Evolutionary conservation across 768 basidiomycete species (phyloP).

Genomic region (Mycena epipterygia): DNA sequence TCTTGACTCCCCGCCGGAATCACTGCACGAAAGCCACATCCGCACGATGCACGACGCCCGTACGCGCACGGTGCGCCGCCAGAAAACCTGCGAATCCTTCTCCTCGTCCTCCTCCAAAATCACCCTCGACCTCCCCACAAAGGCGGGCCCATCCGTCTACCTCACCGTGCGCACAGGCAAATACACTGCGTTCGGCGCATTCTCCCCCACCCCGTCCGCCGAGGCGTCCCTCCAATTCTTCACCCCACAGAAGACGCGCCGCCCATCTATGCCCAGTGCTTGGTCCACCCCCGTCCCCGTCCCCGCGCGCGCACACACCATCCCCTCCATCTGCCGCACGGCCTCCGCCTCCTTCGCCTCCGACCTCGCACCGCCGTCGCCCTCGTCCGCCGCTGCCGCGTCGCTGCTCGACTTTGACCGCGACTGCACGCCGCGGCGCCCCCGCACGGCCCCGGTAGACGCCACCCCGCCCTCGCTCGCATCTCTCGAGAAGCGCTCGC

Average conservation of each 20-base stretch:
- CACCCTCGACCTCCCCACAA: conserved; percentile 39
- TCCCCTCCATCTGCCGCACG: conserved; percentile 58
- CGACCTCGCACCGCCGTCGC: conserved; percentile 18
- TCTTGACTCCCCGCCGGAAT: too few relatives aligned
- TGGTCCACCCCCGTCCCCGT: conserved; percentile 31
- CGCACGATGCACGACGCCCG: background rate
- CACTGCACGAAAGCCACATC: too few relatives aligned
- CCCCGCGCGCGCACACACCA: conserved; percentile 37
- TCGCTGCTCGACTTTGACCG: conserved; percentile 36
- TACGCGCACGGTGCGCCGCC: conserved; percentile 1
- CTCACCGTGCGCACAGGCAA: conserved; percentile 42
- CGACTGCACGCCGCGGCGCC: background rate
- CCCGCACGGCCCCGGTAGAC: background rate
- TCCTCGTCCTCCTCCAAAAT: conserved; percentile 41
- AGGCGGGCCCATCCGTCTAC: conserved; percentile 38
- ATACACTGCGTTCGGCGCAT: conserved; percentile 52
- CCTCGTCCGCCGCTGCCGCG: conserved; percentile 37
- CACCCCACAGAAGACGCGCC: conserved; percentile 47
- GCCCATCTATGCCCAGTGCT: conserved; percentile 22
- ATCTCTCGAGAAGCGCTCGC: conserved; percentile 50
- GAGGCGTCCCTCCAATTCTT: conserved; percentile 44
- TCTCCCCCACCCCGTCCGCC: conserved; percentile 55
- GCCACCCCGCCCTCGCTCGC: conserved; percentile 43
- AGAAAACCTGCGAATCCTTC: conserved; percentile 37
- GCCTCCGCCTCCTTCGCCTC: conserved; percentile 43